Evolutionary conservation across 345 rosid genomes (phyloP).

Genomic region (Hibiscus mutabilis): DNA sequence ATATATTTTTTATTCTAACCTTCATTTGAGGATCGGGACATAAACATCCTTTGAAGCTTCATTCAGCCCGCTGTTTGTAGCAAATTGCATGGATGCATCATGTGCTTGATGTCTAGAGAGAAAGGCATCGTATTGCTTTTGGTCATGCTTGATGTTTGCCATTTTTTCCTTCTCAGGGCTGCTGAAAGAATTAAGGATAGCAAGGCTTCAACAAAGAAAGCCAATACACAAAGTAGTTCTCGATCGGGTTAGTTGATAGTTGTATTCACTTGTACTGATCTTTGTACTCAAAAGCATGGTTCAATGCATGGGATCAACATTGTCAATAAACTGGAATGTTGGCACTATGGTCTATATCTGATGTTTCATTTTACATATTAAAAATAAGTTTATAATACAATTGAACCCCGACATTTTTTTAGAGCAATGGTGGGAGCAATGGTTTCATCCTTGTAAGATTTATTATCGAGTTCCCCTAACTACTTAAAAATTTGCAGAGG

Average conservation of each 20-base stretch:
- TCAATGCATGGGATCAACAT: neutral
- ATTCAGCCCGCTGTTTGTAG: neutral
- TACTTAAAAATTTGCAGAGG: conserved; percentile 35
- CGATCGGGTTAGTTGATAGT: conserved; percentile 43
- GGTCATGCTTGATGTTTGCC: conserved; percentile 3
- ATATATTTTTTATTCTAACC: neutral
- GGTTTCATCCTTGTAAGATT: neutral
- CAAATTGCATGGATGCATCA: neutral
- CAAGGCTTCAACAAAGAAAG: conserved; percentile 56
- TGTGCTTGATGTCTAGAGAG: neutral
- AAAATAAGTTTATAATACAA: neutral
- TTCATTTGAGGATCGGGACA: neutral
- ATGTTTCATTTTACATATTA: neutral
- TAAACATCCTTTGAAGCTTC: neutral
- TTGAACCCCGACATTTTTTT: neutral
- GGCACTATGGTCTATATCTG: neutral
- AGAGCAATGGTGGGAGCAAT: neutral
- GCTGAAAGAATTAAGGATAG: conserved; percentile 56
- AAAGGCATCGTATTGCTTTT: neutral
- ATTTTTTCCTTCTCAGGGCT: conserved; percentile 34
- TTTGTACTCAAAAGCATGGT: neutral
- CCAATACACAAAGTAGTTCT: conserved; percentile 40
- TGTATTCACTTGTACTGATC: neutral
- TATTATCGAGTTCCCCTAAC: neutral
- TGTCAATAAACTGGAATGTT: neutral